A percentile compares a stretch with the other conserved stretches of the same genome.
Evolutionary conservation across 2,329 filamentous ascomycete species (phyloP).

Genomic region (Penicillium sp.): DNA sequence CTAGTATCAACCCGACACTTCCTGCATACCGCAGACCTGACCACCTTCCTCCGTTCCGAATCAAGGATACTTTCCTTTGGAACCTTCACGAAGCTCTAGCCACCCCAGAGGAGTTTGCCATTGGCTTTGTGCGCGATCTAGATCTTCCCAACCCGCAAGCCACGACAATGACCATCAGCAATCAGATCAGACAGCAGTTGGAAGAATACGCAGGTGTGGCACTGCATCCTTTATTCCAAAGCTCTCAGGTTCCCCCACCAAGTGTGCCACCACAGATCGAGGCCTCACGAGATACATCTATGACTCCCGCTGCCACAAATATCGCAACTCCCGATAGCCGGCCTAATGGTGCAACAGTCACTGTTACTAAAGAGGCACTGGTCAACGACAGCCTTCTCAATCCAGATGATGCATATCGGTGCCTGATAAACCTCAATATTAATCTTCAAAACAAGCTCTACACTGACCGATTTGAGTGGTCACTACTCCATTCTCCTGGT

Average conservation of each 20-base stretch:
- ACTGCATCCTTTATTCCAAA: conserved; percentile 85
- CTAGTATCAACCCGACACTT: conserved; percentile 60
- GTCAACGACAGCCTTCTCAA: conserved; percentile 74
- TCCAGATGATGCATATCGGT: conserved; percentile 91
- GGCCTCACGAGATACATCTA: conserved; percentile 54
- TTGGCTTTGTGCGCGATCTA: conserved; percentile 83
- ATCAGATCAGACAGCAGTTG: conserved; percentile 89
- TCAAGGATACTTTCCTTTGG: conserved; percentile 97
- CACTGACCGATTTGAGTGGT: conserved; percentile 98
- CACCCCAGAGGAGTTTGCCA: conserved; percentile 95
- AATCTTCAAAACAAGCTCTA: conserved; percentile 90
- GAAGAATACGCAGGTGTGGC: conserved; percentile 96
- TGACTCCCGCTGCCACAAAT: conserved; percentile 51
- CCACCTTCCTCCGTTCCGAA: conserved; percentile 75
- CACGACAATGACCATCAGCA: conserved; percentile 79
- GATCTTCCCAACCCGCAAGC: conserved; percentile 75
- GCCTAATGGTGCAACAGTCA: conserved; percentile 22
- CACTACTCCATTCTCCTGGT: conserved; percentile 83
- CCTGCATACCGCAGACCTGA: conserved; percentile 80
- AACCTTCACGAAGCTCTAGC: conserved; percentile 93
- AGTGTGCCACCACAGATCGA: conserved; percentile 31
- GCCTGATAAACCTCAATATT: conserved; percentile 85
- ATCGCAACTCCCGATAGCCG: conserved; percentile 60
- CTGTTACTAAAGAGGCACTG: conserved; percentile 36
- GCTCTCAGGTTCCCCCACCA: conserved; percentile 25